Conservation (phyloP, 495 filamentous ascomycete species). For the Penicillium turbatum region DNA sequence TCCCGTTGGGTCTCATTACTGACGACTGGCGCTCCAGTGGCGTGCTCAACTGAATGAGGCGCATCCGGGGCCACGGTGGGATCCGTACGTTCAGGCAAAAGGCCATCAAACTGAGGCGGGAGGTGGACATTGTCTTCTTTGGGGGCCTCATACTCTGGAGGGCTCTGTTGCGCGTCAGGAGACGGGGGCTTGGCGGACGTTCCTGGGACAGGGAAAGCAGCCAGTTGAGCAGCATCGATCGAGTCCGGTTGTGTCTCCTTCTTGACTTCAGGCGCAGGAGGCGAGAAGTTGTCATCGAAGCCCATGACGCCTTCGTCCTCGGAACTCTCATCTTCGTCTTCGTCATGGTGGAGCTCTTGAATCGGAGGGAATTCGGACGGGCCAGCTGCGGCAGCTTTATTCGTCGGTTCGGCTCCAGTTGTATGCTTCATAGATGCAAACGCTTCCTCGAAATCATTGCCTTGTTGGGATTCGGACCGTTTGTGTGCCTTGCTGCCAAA, state of each 20-base stretch:
- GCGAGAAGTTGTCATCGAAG: constrained; percentile 90
- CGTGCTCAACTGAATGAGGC: constrained; percentile 41
- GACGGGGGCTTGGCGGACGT: constrained; percentile 41
- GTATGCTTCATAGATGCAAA: constrained; percentile 42
- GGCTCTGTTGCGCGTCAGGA: constrained; percentile 56
- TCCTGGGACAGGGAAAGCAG: constrained; percentile 39
- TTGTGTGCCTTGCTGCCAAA: constrained; percentile 53
- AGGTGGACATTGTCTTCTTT: constrained; percentile 40
- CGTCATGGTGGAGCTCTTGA: constrained; percentile 74
- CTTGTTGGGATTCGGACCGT: constrained; percentile 57
- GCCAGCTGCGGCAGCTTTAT: constrained; percentile 32
- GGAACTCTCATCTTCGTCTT: constrained; percentile 64
- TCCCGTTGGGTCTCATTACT: constrained; percentile 32
- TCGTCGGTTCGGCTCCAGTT: constrained; percentile 17
- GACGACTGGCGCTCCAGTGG: constrained; percentile 41
- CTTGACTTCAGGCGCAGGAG: constrained; percentile 51
- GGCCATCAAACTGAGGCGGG: constrained; percentile 58
- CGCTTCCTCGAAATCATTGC: constrained; percentile 46
- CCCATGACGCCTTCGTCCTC: constrained; percentile 66
- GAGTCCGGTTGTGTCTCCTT: constrained; percentile 26
- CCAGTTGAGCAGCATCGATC: constrained; percentile 39
- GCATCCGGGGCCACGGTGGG: constrained; percentile 52
- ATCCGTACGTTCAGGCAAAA: constrained; percentile 61
- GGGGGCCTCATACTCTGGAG: constrained; percentile 56
- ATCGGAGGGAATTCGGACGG: constrained; percentile 88